Evolutionary conservation across 2,329 filamentous ascomycete species (phyloP).

Genomic region (Arthroderma uncinatum): DNA sequence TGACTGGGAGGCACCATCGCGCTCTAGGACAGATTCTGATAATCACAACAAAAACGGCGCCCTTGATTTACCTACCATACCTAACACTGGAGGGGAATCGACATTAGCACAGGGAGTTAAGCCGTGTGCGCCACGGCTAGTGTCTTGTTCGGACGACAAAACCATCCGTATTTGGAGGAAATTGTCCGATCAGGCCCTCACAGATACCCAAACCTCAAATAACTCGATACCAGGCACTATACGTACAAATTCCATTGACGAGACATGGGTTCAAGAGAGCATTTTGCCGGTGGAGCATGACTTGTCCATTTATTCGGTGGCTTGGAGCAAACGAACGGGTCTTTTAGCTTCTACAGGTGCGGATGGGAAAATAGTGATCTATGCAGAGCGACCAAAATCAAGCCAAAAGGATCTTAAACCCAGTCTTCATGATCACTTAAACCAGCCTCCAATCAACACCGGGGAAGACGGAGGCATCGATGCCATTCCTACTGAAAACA

Average conservation of each 20-base stretch:
- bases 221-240: constrained; percentile 72
- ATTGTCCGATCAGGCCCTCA: constrained; percentile 35
- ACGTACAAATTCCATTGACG: constrained; percentile 57
- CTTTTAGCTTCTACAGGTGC: constrained; percentile 79
- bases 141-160: constrained; percentile 76
- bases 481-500: not conserved
- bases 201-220: constrained; percentile 34
- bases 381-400: constrained; percentile 46
- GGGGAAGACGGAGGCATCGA: constrained; percentile 1
- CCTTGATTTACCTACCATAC: constrained; percentile 12
- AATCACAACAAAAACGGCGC: not conserved
- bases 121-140: constrained; percentile 45
- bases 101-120: not conserved
- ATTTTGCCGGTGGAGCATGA: constrained; percentile 65
- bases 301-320: constrained; percentile 69
- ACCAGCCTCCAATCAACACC: constrained; percentile 8
- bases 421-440: constrained; percentile 7
- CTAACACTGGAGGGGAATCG: constrained; percentile 14
- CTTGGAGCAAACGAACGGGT: constrained; percentile 70
- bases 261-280: constrained; percentile 72
- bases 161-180: constrained; percentile 71
- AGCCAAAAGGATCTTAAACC: too few species aligned
- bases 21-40: not conserved
- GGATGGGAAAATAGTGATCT: constrained; percentile 71
- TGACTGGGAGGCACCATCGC: constrained; percentile 44